Base-by-base conservation (phyloP, 2,329 filamentous ascomycete species). In the Epichloe hybrida region DNA sequence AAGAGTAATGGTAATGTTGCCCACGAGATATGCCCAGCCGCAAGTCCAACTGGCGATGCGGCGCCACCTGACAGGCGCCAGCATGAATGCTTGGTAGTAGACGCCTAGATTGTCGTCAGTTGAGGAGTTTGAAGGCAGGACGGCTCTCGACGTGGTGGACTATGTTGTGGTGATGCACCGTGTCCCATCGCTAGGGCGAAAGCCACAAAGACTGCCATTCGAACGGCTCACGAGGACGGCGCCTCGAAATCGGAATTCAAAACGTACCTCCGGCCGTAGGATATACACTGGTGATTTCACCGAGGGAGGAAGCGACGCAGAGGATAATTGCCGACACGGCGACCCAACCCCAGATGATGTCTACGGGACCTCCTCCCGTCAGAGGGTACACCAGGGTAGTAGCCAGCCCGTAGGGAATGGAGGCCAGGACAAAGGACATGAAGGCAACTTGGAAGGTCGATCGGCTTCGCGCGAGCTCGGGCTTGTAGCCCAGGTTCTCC, bases 1-100 rank as follows among this genome's bases (percentile, higher is more conserved):
- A n/a, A 88, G 72, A 0, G 85, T 88, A 58, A 90, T 90, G 57
- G 83, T 88, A 64, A 88, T 83, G 68, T 89, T 89, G 52, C 86
- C 86, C 49, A 88, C 80, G 17, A 87, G 77, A 62, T 86, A 89
- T 21, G 83, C 72, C 84, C 84, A 89, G 53, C 84, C 84, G 56
- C 80, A 84, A 54, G 86, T 78, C 79, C 82, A 88, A 35, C 81
- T 80, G 15, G 82, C 72, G 15, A 84, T 68, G 41, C 75, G 77
- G 49, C 83, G 80, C 68, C 77, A 83, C 15, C 64, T 66, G 27
- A 74, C 64, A 17, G 81, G 74, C 0, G 84, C 75, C 13, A 89
- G 76, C 79, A 87, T 86, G 62, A 84, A 88, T 6, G 83, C 82
- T 69, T 87, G 84, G 64, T 87, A 88, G 69, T 89, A 88, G 50